Evolutionary conservation across 768 basidiomycete species (phyloP).

Genomic region (Agrocybe chaxingu): DNA sequence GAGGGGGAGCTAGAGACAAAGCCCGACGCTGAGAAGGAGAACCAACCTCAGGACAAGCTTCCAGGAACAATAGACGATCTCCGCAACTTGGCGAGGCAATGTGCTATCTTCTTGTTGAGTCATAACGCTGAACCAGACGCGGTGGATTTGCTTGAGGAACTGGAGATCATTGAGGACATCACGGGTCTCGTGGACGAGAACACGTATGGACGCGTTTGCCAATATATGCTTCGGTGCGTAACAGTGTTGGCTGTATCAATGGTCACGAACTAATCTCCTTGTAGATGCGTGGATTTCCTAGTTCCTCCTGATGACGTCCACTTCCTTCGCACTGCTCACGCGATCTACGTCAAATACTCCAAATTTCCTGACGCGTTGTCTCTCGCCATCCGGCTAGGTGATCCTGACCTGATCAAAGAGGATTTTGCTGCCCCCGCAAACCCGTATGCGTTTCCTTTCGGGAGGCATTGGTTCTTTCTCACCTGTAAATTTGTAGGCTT

Average conservation of each 20-base stretch:
- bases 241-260: not conserved
- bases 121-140: slow-evolving; percentile 99
- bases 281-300: slow-evolving; percentile 82
- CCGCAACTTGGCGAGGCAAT: slow-evolving; percentile 71
- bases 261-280: slow-evolving; percentile 1
- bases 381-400: slow-evolving; percentile 81
- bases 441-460: slow-evolving; percentile 49
- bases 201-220: slow-evolving; percentile 85
- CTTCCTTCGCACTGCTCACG: slow-evolving; percentile 86
- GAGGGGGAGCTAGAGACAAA: slow-evolving; percentile 34
- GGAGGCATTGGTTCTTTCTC: not conserved
- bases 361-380: slow-evolving; percentile 91
- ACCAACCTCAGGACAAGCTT: slow-evolving; percentile 29
- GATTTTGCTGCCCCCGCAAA: slow-evolving; percentile 92
- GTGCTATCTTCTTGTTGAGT: slow-evolving; percentile 83
- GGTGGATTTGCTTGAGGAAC: slow-evolving; percentile 90
- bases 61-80: slow-evolving; percentile 74
- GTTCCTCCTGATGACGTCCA: slow-evolving; percentile 89
- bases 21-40: slow-evolving; percentile 25
- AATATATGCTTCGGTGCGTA: slow-evolving; percentile 89
- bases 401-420: slow-evolving; percentile 72
- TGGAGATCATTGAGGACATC: slow-evolving; percentile 85
- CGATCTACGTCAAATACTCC: slow-evolving; percentile 81
- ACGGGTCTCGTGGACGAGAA: slow-evolving; percentile 79
- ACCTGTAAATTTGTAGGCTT: slow-evolving; percentile 36